Percentiles rank a stretch among this genome's conserved stretches.
Evolutionary conservation across 306 rosid species (phyloP).

Genomic region (Echinosophora koreensis): DNA sequence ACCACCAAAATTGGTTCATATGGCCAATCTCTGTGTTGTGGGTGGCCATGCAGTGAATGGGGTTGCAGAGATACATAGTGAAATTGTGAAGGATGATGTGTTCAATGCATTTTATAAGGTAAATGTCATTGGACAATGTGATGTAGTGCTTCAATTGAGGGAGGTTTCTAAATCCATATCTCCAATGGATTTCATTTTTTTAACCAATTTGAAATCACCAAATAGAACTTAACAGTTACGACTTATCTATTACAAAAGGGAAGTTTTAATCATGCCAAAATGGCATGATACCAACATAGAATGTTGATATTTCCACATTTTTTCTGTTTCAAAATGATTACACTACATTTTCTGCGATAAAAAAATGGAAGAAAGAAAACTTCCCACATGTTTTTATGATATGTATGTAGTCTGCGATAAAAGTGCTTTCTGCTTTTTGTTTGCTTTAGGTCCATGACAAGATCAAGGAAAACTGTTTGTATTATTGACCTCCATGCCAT

Average conservation of each 20-base stretch:
- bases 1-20: slow-evolving; percentile 90
- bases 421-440: slow-evolving; percentile 7
- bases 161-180: slow-evolving; percentile 27
- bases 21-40: slow-evolving; percentile 97
- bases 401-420: not conserved
- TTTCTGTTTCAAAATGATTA: slow-evolving; percentile 26
- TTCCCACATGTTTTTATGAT: not conserved
- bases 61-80: slow-evolving; percentile 97
- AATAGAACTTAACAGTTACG: slow-evolving; percentile 25
- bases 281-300: not conserved
- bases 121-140: slow-evolving; percentile 39
- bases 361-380: not conserved
- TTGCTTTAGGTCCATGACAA: slow-evolving; percentile 28
- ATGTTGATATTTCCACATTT: slow-evolving; percentile 34
- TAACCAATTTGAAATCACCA: not conserved
- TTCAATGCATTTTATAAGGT: slow-evolving; percentile 91
- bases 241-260: slow-evolving; percentile 28
- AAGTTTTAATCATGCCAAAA: slow-evolving; percentile 20
- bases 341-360: not conserved
- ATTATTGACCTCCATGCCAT: slow-evolving; percentile 44
- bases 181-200: not conserved
- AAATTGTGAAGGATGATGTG: slow-evolving; percentile 94
- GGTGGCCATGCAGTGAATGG: slow-evolving; percentile 99
- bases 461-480: slow-evolving; percentile 32
- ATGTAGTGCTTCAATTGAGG: slow-evolving; percentile 36